Evolutionary conservation across 192 early-diverging fungal genomes (phyloP), one percentile per base, ranked within the genome.

Genomic region (Chytriomyces sp.): DNA sequence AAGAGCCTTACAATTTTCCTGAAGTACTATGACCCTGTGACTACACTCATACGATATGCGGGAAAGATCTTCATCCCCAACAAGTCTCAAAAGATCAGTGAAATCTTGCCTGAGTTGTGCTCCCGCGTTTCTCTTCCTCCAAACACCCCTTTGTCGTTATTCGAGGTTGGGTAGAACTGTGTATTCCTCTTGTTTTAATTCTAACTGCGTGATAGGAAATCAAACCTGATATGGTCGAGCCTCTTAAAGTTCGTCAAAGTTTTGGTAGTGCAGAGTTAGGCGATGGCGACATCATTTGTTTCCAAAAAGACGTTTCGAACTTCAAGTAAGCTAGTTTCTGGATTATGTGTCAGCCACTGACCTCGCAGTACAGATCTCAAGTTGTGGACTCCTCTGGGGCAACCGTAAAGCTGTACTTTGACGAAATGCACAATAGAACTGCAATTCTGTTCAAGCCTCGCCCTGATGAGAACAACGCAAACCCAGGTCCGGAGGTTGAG

Each of bases 231-330:
- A 90, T 96, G 91, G 91, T 99, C 55, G 95, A 98, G 49, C 26
- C 72, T 12, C 87, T 93, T 80, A 89, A 93, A 61, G 37, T 71
- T 10, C 78, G 82, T 34, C 34, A 64, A 34, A 91, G 91, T 1
- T 96, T 95, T 77, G 53, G 56, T 2, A 57, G 78, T 33, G 89
- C 91, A 14, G 97, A 99, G 75, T 88, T 99, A 54, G 90, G 93
- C 75, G 91, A 91, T 61, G 97, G 97, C 34, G 97, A 99, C 74
- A 98, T 99, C 61, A 86, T 99, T 61, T 90, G 86, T 69, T 89
- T 91, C 77, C 94, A 96, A 78, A 78, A 77, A 25, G 79, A 79
- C 26, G 67, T 89, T 26, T 39, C 65, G 19, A 1, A 5, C 4
- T 66, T 82, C 77, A 22, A 77, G 73, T 33, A 78, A 81, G 41